Conservation (phyloP, 345 rosid species). For the Eucalyptus cloeziana region DNA sequence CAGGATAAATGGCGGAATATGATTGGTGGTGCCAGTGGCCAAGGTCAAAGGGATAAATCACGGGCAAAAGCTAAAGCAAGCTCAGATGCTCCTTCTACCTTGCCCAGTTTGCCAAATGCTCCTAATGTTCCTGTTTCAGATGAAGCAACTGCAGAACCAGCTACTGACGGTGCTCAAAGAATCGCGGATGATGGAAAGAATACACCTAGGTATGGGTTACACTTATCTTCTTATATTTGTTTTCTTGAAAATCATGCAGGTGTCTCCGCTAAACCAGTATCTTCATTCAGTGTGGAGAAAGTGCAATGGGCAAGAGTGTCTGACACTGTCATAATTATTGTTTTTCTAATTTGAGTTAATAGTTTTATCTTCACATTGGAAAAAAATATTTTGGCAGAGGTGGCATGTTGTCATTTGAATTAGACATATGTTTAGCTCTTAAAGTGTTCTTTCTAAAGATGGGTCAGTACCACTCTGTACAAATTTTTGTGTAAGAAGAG, state of each 20-base stretch:
- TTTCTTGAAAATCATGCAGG: not conserved
- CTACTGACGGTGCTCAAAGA: constrained; percentile 10
- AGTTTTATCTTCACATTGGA: not conserved
- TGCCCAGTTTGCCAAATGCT: not conserved
- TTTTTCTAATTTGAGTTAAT: not conserved
- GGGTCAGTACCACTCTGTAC: not conserved
- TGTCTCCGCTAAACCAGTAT: not conserved
- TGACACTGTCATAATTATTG: not conserved
- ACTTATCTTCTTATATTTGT: not conserved
- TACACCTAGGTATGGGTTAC: constrained; percentile 24
- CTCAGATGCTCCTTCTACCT: constrained; percentile 10
- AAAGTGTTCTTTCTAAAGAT: not conserved
- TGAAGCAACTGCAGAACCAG: constrained; percentile 7
- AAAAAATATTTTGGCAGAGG: not conserved
- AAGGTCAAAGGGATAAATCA: constrained; percentile 44
- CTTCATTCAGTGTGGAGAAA: not conserved
- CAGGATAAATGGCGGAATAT: constrained; percentile 96
- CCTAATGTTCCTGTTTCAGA: constrained; percentile 3
- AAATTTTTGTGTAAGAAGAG: not conserved
- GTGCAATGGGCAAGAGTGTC: not conserved
- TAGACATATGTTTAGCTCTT: not conserved
- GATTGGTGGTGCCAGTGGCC: constrained; percentile 49
- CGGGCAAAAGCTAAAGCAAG: constrained; percentile 37
- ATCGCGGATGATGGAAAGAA: constrained; percentile 5
- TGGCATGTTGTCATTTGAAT: not conserved